Percentiles rank a stretch among this genome's conserved stretches.
These are phyloP conservation scores for Volvox reticuliferus DNA, from an alignment of 139 green algal species.

Conservation along the genomic window DNA sequence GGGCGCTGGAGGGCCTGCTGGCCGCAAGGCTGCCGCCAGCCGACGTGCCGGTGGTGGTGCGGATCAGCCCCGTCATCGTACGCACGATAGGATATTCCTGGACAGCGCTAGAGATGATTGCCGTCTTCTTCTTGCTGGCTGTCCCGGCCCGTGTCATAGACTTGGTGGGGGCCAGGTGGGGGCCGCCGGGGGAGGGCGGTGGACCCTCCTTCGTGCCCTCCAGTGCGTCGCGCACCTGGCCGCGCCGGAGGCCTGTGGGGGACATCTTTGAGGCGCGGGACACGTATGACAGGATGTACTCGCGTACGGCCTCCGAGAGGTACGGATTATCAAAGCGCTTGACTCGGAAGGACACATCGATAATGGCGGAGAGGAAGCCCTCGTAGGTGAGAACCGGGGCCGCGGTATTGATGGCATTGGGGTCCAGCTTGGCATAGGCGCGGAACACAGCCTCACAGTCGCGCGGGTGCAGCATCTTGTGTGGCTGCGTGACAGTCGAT, in stretches of 20 bases:
- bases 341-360: constrained; percentile 57
- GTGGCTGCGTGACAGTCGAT: constrained; percentile 38
- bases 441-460: constrained; percentile 61
- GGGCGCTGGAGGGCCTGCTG: constrained; percentile 5
- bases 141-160: neutral
- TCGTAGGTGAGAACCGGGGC: constrained; percentile 61
- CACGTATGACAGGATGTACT: constrained; percentile 64
- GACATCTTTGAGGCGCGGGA: constrained; percentile 47
- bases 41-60: constrained; percentile 9
- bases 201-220: constrained; percentile 42
- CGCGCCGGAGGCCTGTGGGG: constrained; percentile 27
- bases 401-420: constrained; percentile 44
- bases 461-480: constrained; percentile 59
- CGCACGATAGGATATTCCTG: constrained; percentile 2
- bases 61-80: constrained; percentile 4
- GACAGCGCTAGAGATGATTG: neutral
- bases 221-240: constrained; percentile 44
- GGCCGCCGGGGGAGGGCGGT: neutral
- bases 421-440: constrained; percentile 44
- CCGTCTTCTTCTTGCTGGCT: constrained; percentile 4
- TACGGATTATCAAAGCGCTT: constrained; percentile 62
- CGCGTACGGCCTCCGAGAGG: constrained; percentile 64
- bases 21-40: constrained; percentile 41
- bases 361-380: constrained; percentile 66
- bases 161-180: neutral